Percentiles rank a stretch among this genome's conserved stretches.
Conservation (phyloP, 352 stramenopile genomes). For the Aphanomyces stellatus region DNA sequence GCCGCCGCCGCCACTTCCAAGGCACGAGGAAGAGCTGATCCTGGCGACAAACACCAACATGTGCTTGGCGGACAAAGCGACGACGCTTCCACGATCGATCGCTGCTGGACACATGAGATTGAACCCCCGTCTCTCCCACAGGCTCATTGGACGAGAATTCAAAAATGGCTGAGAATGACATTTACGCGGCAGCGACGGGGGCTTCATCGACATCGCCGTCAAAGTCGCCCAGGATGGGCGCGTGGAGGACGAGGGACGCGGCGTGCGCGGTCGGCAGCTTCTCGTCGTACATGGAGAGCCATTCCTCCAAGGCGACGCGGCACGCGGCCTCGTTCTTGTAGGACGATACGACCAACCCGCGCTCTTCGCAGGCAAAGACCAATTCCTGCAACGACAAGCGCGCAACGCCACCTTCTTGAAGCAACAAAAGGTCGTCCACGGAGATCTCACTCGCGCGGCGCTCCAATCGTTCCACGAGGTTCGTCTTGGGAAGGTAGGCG, state of each 20-base stretch:
- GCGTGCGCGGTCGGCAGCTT: conserved; percentile 27
- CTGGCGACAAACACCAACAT: no score
- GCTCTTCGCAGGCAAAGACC: conserved; percentile 78
- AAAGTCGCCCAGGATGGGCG: conserved; percentile 26
- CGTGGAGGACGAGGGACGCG: conserved; percentile 60
- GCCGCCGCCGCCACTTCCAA: no score
- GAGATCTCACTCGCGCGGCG: conserved; percentile 49
- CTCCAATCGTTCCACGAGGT: conserved; percentile 40
- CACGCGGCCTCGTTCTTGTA: conserved; percentile 60
- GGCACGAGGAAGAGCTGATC: no score
- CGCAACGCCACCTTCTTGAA: conserved; percentile 51
- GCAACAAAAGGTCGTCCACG: conserved; percentile 64
- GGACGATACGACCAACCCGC: conserved; percentile 45
- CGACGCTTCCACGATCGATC: no score
- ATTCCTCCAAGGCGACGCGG: conserved; percentile 43
- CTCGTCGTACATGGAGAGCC: conserved; percentile 70
- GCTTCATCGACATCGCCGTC: no score
- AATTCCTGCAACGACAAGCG: conserved; percentile 67
- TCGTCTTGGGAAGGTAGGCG: conserved; percentile 28
- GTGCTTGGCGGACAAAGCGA: no score
- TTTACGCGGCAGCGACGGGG: no score
- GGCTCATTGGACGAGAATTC: no score
- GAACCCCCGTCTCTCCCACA: no score
- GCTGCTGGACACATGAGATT: no score
- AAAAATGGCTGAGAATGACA: no score